phyloP scores from a whole-genome alignment of 441 rosid genomes.

The Aquilaria agallochum region DNA sequence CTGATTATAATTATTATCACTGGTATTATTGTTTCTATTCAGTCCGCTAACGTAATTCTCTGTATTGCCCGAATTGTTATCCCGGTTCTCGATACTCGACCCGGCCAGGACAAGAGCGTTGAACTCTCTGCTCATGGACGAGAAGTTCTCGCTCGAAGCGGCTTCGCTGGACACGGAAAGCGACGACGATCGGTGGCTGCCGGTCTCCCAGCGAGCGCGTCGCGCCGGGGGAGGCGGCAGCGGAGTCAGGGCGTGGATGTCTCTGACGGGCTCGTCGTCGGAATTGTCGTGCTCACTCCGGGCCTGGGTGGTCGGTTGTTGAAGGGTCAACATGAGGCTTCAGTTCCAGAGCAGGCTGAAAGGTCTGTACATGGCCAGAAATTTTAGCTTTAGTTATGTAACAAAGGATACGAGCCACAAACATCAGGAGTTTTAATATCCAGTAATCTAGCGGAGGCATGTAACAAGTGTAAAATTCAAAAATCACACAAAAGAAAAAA shows the following conservation, averaged over 20 bases:
- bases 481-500: too few species aligned
- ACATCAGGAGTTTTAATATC: background rate
- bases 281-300: background rate
- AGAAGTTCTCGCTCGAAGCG: conserved; percentile 74
- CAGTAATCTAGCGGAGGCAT: too few species aligned
- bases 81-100: conserved; percentile 40
- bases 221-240: conserved; percentile 22
- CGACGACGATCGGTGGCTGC: conserved; percentile 40
- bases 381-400: background rate
- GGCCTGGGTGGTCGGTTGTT: conserved; percentile 3
- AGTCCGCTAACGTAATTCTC: too few species aligned
- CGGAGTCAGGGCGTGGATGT: conserved; percentile 84
- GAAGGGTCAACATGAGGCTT: conserved; percentile 15
- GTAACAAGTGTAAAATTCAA: too few species aligned
- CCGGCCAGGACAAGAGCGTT: conserved; percentile 87
- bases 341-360: too few species aligned
- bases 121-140: conserved; percentile 87
- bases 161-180: conserved; percentile 39
- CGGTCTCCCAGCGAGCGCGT: conserved; percentile 16
- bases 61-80: conserved; percentile 11
- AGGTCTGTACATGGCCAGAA: conserved; percentile 5
- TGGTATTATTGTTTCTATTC: background rate
- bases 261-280: conserved; percentile 40
- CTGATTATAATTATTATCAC: conserved; percentile 20
- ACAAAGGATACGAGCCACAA: conserved; percentile 16